Conservation (phyloP, 176 grass and related monocot genomes). For the Oryza rufipogon region DNA sequence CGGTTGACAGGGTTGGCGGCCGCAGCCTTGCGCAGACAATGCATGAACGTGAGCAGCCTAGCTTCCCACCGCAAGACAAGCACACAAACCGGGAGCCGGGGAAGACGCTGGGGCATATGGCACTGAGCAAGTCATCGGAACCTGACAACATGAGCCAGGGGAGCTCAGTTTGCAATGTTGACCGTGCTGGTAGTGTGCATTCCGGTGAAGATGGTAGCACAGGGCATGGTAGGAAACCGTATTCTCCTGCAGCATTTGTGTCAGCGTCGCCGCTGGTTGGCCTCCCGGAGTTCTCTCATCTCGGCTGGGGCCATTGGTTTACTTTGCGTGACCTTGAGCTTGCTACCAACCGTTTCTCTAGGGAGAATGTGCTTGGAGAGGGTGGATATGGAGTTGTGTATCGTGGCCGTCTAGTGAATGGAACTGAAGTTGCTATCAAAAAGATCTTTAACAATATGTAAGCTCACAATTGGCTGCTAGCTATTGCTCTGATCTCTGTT, state of each 20-base stretch:
- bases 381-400: conserved; percentile 96
- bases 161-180: conserved; percentile 79
- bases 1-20: conserved; percentile 70
- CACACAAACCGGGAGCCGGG: conserved; percentile 48
- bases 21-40: conserved; percentile 81
- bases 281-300: conserved; percentile 95
- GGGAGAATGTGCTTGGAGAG: conserved; percentile 96
- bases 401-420: conserved; percentile 75
- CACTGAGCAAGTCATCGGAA: conserved; percentile 72
- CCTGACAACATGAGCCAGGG: conserved; percentile 91
- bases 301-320: conserved; percentile 99
- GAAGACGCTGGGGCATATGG: conserved; percentile 58
- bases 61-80: conserved; percentile 55
- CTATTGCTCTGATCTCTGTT: conserved; percentile 12
- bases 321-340: conserved; percentile 89
- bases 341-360: conserved; percentile 84
- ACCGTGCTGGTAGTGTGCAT: conserved; percentile 69
- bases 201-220: conserved; percentile 84
- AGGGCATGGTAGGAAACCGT: conserved; percentile 55
- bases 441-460: conserved; percentile 97
- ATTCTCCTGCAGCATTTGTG: conserved; percentile 58
- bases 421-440: conserved; percentile 91
- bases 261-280: conserved; percentile 84
- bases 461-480: conserved; percentile 35
- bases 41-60: conserved; percentile 56